Base-by-base conservation (phyloP, 2,329 filamentous ascomycete genomes). In the Cladophialophora carrionii region DNA sequence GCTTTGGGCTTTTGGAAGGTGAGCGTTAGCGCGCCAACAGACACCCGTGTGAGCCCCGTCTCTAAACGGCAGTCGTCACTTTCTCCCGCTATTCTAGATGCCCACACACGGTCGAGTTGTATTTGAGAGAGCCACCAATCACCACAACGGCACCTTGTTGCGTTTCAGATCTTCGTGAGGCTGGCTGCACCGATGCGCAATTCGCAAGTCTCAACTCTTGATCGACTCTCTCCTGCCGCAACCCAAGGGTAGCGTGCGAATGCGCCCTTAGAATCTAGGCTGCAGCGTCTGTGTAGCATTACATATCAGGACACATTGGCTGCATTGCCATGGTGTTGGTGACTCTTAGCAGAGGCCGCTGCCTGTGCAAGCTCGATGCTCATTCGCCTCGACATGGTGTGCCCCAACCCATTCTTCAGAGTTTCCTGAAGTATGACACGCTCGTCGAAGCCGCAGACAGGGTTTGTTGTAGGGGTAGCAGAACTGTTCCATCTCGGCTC, bases 111-210 rank as follows among this genome's bases (percentile, higher is more conserved):
- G 3, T 12, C 12, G 52, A 54, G 32, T 54, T 54, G 52, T 10
- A 54, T 31, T 54, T 54, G 0, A n/a, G 14, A n/a, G 32, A 34
- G 26, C 52, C 52, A 34, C 52, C 52, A 54, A 54, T 54, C 52
- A 31, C 20, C 20, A n/a, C 17, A n/a, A 29, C n/a, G 10, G n/a
- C 52, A 20, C 9, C 29, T 54, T 20, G 29, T 8, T 54, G 52
- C 29, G 52, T 54, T 54, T 54, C 52, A 54, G 52, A 29, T 34
- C 17, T n/a, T 54, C 29, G 29, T 31, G 52, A 32, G 52, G 52
- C 52, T 32, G 52, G 20, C 29, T 54, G n/a, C 29, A 29, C n/a
- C 52, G 52, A 34, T 10, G 24, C 52, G 24, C 52, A 51, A 34
- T 54, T 26, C 52, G 26, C 52, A 54, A 26, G 22, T 26, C 20